Percentiles rank a stretch among this genome's conserved stretches.
Conservation (phyloP, 306 rosid species). For the Gillenia trifoliata region DNA sequence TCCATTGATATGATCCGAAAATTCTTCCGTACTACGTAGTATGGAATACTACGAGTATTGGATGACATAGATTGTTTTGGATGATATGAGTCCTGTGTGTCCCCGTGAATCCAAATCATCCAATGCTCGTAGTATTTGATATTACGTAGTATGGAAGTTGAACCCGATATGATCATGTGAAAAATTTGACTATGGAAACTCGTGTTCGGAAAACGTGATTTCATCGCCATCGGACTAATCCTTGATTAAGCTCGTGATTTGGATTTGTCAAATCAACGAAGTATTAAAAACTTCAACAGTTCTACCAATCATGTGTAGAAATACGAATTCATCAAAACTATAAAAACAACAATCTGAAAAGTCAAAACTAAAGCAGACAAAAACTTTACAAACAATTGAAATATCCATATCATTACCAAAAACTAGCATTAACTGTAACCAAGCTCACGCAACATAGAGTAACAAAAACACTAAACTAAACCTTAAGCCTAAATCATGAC, state of each 20-base stretch:
- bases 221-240: background rate
- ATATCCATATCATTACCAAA: background rate
- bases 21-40: too few species aligned
- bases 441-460: too few species aligned
- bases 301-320: background rate
- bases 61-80: too few species aligned
- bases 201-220: background rate
- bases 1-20: background rate
- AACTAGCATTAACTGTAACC: too few species aligned
- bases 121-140: too few species aligned
- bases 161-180: background rate
- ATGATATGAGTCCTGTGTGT: too few species aligned
- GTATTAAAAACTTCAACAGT: background rate
- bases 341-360: too few species aligned
- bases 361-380: background rate
- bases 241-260: background rate
- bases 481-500: background rate
- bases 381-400: background rate
- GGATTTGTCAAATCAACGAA: background rate
- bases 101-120: too few species aligned
- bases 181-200: slow-evolving; percentile 14
- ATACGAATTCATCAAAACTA: background rate
- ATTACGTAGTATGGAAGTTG: too few species aligned
- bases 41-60: too few species aligned
- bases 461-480: too few species aligned